These are phyloP conservation scores for Metschnikowia bowlesiae DNA, from an alignment of 805 yeast genomes.

Conservation along the genomic window DNA sequence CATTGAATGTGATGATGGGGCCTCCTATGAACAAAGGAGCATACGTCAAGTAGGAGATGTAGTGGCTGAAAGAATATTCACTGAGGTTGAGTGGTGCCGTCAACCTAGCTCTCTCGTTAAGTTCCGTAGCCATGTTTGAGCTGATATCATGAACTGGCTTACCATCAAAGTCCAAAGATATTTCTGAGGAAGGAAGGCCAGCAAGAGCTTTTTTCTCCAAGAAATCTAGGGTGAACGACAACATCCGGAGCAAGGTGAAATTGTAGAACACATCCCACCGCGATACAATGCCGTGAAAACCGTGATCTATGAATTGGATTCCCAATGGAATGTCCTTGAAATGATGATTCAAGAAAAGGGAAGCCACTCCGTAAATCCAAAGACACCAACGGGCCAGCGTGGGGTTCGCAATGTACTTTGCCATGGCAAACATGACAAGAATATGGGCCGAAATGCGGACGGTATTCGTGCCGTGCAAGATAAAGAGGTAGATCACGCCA, in stretches of 20 bases:
- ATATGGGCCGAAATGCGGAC: slow-evolving; percentile 60
- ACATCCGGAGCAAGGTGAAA: slow-evolving; percentile 77
- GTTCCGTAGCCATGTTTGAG: slow-evolving; percentile 5
- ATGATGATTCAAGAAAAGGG: slow-evolving; percentile 73
- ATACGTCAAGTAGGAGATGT: slow-evolving; percentile 72
- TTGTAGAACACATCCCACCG: slow-evolving; percentile 97
- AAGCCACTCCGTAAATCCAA: slow-evolving; percentile 79
- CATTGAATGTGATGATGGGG: slow-evolving; percentile 90
- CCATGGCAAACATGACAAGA: slow-evolving; percentile 47
- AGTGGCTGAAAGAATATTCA: slow-evolving; percentile 63
- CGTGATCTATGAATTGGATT: slow-evolving; percentile 53
- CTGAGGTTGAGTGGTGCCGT: slow-evolving; percentile 55
- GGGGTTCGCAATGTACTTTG: slow-evolving; percentile 31
- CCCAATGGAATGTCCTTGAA: slow-evolving; percentile 54
- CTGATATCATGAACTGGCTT: neutral
- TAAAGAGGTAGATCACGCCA: slow-evolving; percentile 64
- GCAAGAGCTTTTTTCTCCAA: slow-evolving; percentile 32
- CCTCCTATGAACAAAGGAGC: slow-evolving; percentile 94
- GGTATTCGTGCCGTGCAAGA: slow-evolving; percentile 76
- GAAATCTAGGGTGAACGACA: slow-evolving; percentile 80
- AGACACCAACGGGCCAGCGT: slow-evolving; percentile 40
- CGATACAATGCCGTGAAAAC: slow-evolving; percentile 68
- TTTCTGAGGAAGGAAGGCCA: neutral
- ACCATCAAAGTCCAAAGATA: slow-evolving; percentile 1
- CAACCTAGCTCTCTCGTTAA: slow-evolving; percentile 62